Percentiles rank a stretch among this genome's conserved stretches.
Conservation (phyloP, 345 rosid genomes). For the Lepidium sativum region DNA sequence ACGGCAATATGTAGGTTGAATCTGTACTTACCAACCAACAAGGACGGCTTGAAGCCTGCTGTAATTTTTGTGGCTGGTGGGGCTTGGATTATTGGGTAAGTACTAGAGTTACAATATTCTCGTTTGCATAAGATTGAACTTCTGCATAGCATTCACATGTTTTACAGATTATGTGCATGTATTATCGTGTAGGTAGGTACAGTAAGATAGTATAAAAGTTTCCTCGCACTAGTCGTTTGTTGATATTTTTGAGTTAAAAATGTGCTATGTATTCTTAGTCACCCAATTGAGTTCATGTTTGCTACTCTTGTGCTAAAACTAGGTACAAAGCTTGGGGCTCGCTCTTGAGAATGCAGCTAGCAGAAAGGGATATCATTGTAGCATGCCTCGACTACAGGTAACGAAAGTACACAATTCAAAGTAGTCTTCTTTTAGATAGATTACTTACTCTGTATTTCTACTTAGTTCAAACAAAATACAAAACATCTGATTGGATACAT, state of each 20-base stretch:
- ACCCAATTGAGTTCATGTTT: conserved; percentile 2
- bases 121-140: background rate
- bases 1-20: conserved; percentile 49
- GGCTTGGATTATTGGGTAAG: conserved; percentile 98
- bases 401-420: background rate
- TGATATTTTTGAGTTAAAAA: background rate
- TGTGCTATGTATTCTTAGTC: background rate
- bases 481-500: background rate
- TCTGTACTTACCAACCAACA: conserved; percentile 60
- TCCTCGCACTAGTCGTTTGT: background rate
- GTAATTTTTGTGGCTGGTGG: conserved; percentile 96
- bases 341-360: conserved; percentile 80
- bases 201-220: background rate
- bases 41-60: conserved; percentile 69
- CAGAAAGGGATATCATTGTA: conserved; percentile 88
- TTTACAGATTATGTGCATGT: background rate
- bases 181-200: background rate
- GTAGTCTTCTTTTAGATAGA: background rate
- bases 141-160: background rate
- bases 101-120: conserved; percentile 10
- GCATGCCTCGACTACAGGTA: conserved; percentile 98
- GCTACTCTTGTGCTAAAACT: background rate
- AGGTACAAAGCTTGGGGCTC: conserved; percentile 99
- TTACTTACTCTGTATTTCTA: too few species aligned
- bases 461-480: too few species aligned